These are phyloP conservation scores for Naegleria gruberi DNA, from an alignment of 208 protist species.

Conservation along the genomic window DNA sequence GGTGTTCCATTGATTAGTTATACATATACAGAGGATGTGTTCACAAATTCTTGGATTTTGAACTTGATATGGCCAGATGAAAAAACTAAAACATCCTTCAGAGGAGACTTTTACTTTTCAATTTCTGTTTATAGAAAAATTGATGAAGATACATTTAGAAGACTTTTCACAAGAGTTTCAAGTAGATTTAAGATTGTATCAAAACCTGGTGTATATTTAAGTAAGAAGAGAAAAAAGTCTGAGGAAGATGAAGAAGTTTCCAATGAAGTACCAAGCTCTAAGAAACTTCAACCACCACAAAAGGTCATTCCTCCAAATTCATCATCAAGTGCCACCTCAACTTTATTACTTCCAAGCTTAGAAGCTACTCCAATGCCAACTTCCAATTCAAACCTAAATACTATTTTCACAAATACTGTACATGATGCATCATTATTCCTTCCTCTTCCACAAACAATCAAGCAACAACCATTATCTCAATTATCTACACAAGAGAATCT, in stretches of 20 bases:
- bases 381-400: too few relatives aligned
- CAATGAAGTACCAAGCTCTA: not conserved
- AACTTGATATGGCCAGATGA: conserved; percentile 2
- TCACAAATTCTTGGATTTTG: not conserved
- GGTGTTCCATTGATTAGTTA: not conserved
- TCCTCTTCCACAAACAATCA: not conserved
- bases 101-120: not conserved
- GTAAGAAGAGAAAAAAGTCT: not conserved
- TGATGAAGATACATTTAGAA: not conserved
- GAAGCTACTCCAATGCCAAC: too few relatives aligned
- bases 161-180: not conserved
- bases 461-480: not conserved
- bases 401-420: too few relatives aligned
- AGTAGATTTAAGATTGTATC: not conserved
- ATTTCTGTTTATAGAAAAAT: not conserved
- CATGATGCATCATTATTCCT: not conserved
- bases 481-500: not conserved
- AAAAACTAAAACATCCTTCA: not conserved
- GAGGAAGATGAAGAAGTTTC: not conserved
- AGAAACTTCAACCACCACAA: not conserved
- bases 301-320: not conserved
- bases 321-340: not conserved
- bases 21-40: not conserved
- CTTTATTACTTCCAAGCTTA: not conserved
- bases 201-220: not conserved